Evolutionary conservation across 306 rosid species (phyloP).

Genomic region (Mimosa bimucronata): DNA sequence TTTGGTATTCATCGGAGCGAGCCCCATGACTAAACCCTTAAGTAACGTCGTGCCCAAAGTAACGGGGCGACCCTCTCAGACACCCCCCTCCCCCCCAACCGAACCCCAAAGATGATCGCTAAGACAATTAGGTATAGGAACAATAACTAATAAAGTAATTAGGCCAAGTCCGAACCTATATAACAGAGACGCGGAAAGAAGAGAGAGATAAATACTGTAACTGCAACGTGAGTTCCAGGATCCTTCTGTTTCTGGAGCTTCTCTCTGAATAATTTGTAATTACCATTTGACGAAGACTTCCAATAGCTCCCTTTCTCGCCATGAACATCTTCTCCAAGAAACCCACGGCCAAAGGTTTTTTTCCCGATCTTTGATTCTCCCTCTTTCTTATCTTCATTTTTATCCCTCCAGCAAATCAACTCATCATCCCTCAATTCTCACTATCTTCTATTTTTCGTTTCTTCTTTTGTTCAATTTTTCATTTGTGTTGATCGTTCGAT

Average conservation of each 20-base stretch:
- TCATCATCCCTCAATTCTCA: background rate
- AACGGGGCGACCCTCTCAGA: too few relatives aligned
- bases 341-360: constrained; percentile 91
- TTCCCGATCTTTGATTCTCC: constrained; percentile 30
- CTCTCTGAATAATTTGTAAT: background rate
- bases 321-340: constrained; percentile 93
- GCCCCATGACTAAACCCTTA: too few relatives aligned
- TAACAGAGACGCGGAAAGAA: background rate
- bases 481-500: background rate
- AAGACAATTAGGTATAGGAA: too few relatives aligned
- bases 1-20: too few relatives aligned
- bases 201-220: too few relatives aligned
- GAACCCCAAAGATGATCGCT: too few relatives aligned
- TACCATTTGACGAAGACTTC: constrained; percentile 9
- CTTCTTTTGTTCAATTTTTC: background rate
- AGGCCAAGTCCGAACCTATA: too few relatives aligned
- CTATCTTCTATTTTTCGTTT: background rate
- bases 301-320: constrained; percentile 1
- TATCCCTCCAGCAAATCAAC: background rate
- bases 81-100: too few relatives aligned
- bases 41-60: too few relatives aligned
- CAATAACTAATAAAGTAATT: too few relatives aligned
- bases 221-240: background rate
- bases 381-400: background rate
- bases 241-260: background rate